These are phyloP conservation scores for Volvox reticuliferus DNA, from an alignment of 139 green algal genomes.

Conservation along the genomic window DNA sequence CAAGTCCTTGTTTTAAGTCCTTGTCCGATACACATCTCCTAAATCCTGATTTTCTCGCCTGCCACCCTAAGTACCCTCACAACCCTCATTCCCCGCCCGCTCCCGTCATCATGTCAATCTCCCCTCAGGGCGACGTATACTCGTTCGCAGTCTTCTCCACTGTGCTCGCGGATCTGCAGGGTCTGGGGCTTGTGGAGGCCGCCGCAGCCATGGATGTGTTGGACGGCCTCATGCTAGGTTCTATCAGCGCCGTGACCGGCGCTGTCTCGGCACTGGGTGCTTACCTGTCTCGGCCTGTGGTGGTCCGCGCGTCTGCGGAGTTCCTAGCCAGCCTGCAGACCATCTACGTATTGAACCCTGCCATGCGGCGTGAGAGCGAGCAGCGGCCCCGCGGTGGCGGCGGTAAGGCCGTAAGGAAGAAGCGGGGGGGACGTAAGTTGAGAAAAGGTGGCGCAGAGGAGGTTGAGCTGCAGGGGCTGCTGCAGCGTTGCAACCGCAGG, in stretches of 20 bases:
- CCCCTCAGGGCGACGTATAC: constrained; percentile 36
- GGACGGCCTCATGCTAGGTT: constrained; percentile 38
- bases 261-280: constrained; percentile 33
- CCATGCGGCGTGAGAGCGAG: constrained; percentile 3
- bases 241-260: constrained; percentile 38
- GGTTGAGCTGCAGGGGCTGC: background rate
- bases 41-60: background rate
- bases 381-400: too few species aligned
- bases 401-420: background rate
- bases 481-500: background rate
- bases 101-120: background rate
- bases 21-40: too few species aligned
- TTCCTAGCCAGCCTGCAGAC: constrained; percentile 42
- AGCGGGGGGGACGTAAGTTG: too few species aligned
- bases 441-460: background rate
- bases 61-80: background rate
- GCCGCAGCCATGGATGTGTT: constrained; percentile 19
- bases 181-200: constrained; percentile 29
- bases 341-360: constrained; percentile 37
- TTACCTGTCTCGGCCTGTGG: constrained; percentile 10
- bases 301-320: constrained; percentile 1
- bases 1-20: too few species aligned
- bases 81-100: background rate
- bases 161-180: constrained; percentile 35
- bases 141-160: constrained; percentile 29